phyloP scores from a whole-genome alignment of 2,329 filamentous ascomycete genomes.

The Cladophialophora exuberans region DNA sequence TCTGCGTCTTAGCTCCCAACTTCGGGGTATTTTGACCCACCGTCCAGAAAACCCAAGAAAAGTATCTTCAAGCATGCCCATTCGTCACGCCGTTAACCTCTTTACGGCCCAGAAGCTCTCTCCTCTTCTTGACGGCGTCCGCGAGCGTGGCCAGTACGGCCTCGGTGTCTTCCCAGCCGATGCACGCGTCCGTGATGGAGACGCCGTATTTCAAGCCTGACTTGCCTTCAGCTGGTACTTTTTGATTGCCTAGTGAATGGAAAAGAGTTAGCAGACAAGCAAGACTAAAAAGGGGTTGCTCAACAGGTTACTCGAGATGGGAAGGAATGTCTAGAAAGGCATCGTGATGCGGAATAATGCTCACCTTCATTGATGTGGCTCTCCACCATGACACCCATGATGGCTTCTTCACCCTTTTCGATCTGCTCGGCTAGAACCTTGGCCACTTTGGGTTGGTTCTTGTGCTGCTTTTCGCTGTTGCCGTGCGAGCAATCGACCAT shows the following conservation, averaged over 20 bases:
- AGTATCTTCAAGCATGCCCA: conserved; percentile 10
- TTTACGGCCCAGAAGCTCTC: conserved; percentile 48
- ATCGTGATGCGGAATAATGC: conserved; percentile 69
- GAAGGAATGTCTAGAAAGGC: too few relatives aligned
- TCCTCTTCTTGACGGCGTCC: conserved; percentile 74
- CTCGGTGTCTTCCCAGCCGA: conserved; percentile 90
- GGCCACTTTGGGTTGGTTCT: conserved; percentile 94
- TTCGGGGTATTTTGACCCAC: too few relatives aligned
- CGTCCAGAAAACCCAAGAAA: too few relatives aligned
- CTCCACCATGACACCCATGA: conserved; percentile 98
- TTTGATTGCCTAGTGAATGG: conserved; percentile 38
- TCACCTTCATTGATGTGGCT: conserved; percentile 92
- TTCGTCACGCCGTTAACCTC: conserved; percentile 16
- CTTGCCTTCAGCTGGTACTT: conserved; percentile 38
- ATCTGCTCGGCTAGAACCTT: conserved; percentile 81
- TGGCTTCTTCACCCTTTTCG: conserved; percentile 80
- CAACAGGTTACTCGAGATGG: too few relatives aligned
- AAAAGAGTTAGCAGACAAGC: not conserved
- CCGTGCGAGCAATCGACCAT: conserved; percentile 99
- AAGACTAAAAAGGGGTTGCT: not conserved
- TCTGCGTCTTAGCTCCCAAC: too few relatives aligned
- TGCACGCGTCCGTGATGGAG: conserved; percentile 61
- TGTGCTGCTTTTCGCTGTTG: conserved; percentile 96
- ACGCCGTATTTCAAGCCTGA: conserved; percentile 39
- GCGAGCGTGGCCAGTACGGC: conserved; percentile 76